phyloP scores from a whole-genome alignment of 768 basidiomycete genomes.

The Panus rudis region DNA sequence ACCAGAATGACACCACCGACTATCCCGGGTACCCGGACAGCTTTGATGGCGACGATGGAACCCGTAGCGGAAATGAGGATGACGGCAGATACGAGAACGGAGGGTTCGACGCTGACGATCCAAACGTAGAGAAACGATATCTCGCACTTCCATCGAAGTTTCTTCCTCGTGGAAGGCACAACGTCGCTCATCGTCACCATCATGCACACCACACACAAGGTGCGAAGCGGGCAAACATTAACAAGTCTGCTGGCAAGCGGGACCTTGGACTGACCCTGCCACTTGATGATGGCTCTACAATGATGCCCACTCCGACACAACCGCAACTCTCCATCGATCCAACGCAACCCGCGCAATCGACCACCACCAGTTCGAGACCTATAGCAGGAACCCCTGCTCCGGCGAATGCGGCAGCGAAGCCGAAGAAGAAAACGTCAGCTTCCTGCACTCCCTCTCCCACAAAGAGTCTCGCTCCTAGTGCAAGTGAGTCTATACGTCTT shows the following conservation, averaged over 20 bases:
- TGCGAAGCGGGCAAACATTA: too few relatives aligned
- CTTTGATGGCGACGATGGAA: background rate
- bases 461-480: constrained; percentile 38
- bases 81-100: background rate
- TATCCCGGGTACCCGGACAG: constrained; percentile 6
- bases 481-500: constrained; percentile 32
- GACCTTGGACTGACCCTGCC: too few relatives aligned
- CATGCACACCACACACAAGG: too few relatives aligned
- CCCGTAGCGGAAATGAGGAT: background rate
- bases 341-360: too few relatives aligned
- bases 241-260: too few relatives aligned
- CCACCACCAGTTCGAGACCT: constrained; percentile 8
- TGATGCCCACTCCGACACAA: too few relatives aligned
- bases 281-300: too few relatives aligned
- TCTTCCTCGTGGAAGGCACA: background rate
- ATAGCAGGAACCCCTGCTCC: constrained; percentile 26
- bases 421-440: constrained; percentile 15
- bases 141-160: background rate
- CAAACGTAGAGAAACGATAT: too few relatives aligned
- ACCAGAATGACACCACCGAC: constrained; percentile 6
- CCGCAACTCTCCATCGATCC: too few relatives aligned
- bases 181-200: background rate
- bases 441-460: constrained; percentile 46
- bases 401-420: constrained; percentile 20
- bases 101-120: constrained; percentile 2